phyloP scores from a whole-genome alignment of 1,284 basidiomycete species.

The Ustilago tritici region DNA sequence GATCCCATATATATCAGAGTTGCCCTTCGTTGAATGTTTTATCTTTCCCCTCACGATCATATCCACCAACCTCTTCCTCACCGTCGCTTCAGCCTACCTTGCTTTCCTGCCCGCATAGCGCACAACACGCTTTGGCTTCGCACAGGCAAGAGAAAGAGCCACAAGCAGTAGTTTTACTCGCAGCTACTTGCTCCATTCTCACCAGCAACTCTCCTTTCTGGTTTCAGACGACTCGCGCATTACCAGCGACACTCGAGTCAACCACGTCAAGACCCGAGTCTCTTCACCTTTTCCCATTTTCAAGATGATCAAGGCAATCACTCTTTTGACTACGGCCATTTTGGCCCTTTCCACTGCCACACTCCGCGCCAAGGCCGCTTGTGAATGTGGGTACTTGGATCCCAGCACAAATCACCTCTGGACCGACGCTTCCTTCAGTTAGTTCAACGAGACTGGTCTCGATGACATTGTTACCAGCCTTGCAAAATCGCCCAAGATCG shows the following conservation, averaged over 20 bases:
- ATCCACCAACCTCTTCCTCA: neutral
- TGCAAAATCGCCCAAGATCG: constrained; percentile 34
- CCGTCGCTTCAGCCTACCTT: constrained; percentile 12
- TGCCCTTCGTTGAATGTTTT: neutral
- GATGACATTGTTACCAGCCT: constrained; percentile 52
- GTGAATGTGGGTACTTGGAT: constrained; percentile 62
- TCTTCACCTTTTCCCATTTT: neutral
- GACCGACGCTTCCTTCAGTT: constrained; percentile 61
- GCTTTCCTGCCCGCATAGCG: constrained; percentile 29
- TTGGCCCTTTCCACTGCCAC: constrained; percentile 33
- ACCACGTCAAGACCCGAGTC: neutral
- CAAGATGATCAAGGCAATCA: constrained; percentile 35
- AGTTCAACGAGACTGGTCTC: constrained; percentile 61
- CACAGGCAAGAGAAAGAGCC: constrained; percentile 3
- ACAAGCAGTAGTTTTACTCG: neutral
- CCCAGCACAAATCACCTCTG: constrained; percentile 55
- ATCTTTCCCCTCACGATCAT: neutral
- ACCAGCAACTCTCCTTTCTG: constrained; percentile 3
- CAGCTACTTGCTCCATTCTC: neutral
- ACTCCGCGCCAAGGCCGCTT: constrained; percentile 36
- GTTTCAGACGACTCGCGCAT: constrained; percentile 1
- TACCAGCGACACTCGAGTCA: neutral
- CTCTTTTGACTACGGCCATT: constrained; percentile 23
- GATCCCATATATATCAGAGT: constrained; percentile 30
- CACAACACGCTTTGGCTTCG: constrained; percentile 23